Base-by-base conservation (phyloP, 1,284 basidiomycete species). In the Cerioporus squamosus region DNA sequence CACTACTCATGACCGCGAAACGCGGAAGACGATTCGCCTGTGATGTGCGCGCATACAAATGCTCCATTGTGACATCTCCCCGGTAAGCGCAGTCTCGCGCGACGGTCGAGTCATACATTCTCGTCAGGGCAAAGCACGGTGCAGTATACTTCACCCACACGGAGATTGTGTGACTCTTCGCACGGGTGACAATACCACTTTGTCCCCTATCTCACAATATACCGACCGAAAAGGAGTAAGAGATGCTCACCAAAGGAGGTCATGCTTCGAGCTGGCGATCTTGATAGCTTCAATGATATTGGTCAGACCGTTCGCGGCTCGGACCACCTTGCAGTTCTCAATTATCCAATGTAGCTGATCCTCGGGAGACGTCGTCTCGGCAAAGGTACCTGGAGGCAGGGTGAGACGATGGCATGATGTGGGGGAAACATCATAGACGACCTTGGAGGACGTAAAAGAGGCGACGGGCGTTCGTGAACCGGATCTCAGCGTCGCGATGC, bases 301-400 rank as follows among this genome's bases (percentile, higher is more conserved):
- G 64, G 86, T 88, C 12, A 98, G 76, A 17, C 96, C 97, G 70
- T 97, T 95, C 0, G 91, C 89, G 23, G 83, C 80, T 54, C 95
- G 84, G 2, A 98, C 89, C 33, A 93, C 81, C 70, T 92, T 93
- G 68, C 93, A 93, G 70, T 98, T 98, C 74, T 97, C 91, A 60
- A 94, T 91, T 66, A 99, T 93, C 91, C 95, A 97, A 65, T 96
- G 93, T 44, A 99, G 77, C 72, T 99, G 97, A 72, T 97, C 90
- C 68, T 97, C 94, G 0, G 94, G 91, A 31, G 93, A 94, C 5
- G 85, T 85, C 0, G 95, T 95, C 74, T 97, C 95, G 3, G 87
- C 91, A 71, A 98, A 99, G 10, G 90, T 90, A 46, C 97, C 95
- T 97, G 62, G 20, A 64, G 42, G 59, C 24, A 17, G 20, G 42